These are phyloP conservation scores for Kurtzmaniella natalensis DNA, from an alignment of 1,139 yeast species.

Conservation along the genomic window DNA sequence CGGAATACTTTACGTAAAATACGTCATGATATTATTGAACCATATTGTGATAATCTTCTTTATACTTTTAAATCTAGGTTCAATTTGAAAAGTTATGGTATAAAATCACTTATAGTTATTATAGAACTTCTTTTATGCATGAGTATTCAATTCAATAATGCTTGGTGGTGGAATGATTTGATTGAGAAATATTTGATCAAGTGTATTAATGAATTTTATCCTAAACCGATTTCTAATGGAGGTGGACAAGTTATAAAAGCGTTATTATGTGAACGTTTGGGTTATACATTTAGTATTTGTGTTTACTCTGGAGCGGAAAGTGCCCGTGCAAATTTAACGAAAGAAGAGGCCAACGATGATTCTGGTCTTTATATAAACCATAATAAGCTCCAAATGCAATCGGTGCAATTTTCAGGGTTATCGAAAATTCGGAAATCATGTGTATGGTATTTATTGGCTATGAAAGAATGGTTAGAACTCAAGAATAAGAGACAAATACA, in stretches of 20 bases:
- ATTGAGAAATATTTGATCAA: conserved; percentile 43
- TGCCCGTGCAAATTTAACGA: conserved; percentile 6
- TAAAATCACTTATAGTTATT: conserved; percentile 42
- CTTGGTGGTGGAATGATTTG: conserved; percentile 48
- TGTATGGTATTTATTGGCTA: conserved; percentile 74
- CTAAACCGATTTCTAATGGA: conserved; percentile 24
- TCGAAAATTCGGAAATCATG: conserved; percentile 70
- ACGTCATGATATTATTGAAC: conserved; percentile 59
- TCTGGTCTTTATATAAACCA: conserved; percentile 33
- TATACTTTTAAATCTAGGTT: conserved; percentile 55
- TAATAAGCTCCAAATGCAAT: conserved; percentile 28
- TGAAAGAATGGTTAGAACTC: conserved; percentile 60
- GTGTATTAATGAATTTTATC: conserved; percentile 35
- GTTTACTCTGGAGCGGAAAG: conserved; percentile 12
- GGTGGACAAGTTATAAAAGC: conserved; percentile 37
- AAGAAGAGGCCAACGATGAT: conserved; percentile 14
- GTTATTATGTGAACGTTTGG: conserved; percentile 37
- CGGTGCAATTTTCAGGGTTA: conserved; percentile 32
- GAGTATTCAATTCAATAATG: conserved; percentile 31
- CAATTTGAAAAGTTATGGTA: conserved; percentile 56
- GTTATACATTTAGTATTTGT: conserved; percentile 33
- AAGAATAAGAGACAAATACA: conserved; percentile 23
- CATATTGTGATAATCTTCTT: conserved; percentile 59
- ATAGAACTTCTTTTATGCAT: conserved; percentile 53
- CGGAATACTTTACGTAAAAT: conserved; percentile 55